Evolutionary conservation across 495 filamentous ascomycete species (phyloP), one percentile per base, ranked within the genome.

Genomic region (Penicillium ucsense): DNA sequence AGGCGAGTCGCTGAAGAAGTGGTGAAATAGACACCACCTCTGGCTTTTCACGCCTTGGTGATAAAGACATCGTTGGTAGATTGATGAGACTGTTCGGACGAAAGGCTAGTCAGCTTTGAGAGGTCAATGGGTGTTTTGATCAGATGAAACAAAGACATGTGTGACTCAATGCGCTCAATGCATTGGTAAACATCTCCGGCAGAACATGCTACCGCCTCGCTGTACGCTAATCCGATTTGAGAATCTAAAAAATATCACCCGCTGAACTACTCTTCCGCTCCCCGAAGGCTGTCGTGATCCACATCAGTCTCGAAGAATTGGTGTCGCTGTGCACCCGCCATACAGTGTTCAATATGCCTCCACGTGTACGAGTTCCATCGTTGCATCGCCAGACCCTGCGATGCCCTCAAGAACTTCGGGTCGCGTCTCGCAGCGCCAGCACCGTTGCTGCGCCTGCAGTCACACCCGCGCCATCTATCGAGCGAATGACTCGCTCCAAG

Each of bases 1-100:
- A 84, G 10, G 75, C 80, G 28, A 97, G 76, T 35, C 81, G 76
- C 49, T 86, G 81, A 44, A 97, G 81, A 10, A 97, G 77, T 10
- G 86, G 81, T 5, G 85, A 82, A 55, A 97, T 89, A 42, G 87
- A 86, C 56, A 87, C 63, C n/a, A 60, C 46, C 49, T 67, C 62
- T 8, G 63, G 62, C 41, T 63, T 66, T 35, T 60, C 39, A 40
- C 56, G 46, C 5, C 52, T 46, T 9, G 56, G 31, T 7, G 57
- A 20, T 20, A 2, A 36, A 43, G 58, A 30, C 62, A 65, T 62
- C 28, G 38, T 53, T 30, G 6, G 29, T 1, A 8, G 34, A 39
- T 3, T 28, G 12, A 4, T 30, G 28, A 31, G 8, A 6, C 12
- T 37, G 9, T 11, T 37, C 35, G 9, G 35, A 37, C 6, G 12